Base-by-base conservation (phyloP, 148 eudicot species). In the Cornus controversa region DNA sequence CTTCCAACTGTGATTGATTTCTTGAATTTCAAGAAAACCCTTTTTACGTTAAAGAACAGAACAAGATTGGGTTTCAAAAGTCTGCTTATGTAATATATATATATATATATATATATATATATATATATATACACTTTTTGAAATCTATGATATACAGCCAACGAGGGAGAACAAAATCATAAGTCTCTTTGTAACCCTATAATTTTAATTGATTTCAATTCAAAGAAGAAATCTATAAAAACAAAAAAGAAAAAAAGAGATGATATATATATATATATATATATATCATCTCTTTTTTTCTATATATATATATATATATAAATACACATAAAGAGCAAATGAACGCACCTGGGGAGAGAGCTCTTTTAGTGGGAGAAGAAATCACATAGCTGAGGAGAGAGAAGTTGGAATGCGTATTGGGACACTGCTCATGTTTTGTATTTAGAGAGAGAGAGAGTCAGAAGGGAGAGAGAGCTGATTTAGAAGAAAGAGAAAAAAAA, bases 311-410 rank as follows among this genome's bases (percentile, higher is more conserved):
- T 47, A 8, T 13, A 10, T 54, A 6, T 53, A 6, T 53, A 2
- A 10, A 18, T 29, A 8, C 10, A 54, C 10, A 24, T 42, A 23
- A 1, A 28, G 0, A 25, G 24, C 24, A 23, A 62, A 15, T 28
- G 23, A 2, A 64, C 40, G 37, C 26, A 74, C 69, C 57, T 60
- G 28, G 8, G 36, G 7, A 34, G 58, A 64, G 54, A 60, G 31
- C 18, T 5, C 23, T 3, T 25, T 74, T 64, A 26, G 62, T 60
- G 15, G 53, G 4, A 47, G 64, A 74, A 16, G 24, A 40, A 67
- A 63, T 42, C 76, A 66, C 76, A 60, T 60, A 31, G 66, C 50
- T 63, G 14, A 23, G 23, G 47, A 72, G 66, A 73, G 76, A 62
- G 28, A 36, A 18, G 28, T n/a, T 24, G 77, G 53, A 9, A 25